Conservation (phyloP, 1,284 basidiomycete genomes). For the Trichosporon inkin region DNA sequence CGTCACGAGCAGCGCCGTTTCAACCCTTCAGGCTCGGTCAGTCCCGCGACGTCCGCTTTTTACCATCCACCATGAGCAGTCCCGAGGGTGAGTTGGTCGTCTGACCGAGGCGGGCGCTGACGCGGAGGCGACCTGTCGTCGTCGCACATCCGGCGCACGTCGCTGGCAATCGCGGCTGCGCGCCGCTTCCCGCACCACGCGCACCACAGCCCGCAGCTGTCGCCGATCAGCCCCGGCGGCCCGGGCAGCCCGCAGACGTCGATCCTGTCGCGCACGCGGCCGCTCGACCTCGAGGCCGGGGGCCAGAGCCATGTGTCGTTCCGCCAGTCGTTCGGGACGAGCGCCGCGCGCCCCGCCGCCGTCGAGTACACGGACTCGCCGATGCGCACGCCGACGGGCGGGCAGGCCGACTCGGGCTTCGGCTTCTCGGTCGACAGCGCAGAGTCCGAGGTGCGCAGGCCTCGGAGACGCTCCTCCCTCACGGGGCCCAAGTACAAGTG, state of each 20-base stretch:
- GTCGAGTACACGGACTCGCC: conserved; percentile 2
- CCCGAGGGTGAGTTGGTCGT: neutral
- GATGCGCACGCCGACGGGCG: neutral
- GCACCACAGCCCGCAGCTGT: neutral
- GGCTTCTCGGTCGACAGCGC: neutral
- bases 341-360: neutral
- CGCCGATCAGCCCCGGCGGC: neutral
- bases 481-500: conserved; percentile 28
- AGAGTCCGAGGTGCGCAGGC: neutral
- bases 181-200: conserved; percentile 19
- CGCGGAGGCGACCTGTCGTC: neutral
- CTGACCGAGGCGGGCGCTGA: neutral
- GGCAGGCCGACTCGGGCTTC: neutral
- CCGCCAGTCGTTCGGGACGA: conserved; percentile 1
- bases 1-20: neutral
- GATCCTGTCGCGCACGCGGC: neutral
- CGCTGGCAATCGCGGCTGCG: conserved; percentile 25
- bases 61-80: conserved; percentile 6
- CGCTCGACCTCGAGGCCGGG: neutral
- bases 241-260: neutral
- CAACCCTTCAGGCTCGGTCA: neutral
- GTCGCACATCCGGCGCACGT: conserved; percentile 14
- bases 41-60: neutral
- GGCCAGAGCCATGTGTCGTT: conserved; percentile 9
- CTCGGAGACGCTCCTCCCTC: neutral